Conservation (phyloP, 129 eudicot genomes). For the Arctium minus region DNA sequence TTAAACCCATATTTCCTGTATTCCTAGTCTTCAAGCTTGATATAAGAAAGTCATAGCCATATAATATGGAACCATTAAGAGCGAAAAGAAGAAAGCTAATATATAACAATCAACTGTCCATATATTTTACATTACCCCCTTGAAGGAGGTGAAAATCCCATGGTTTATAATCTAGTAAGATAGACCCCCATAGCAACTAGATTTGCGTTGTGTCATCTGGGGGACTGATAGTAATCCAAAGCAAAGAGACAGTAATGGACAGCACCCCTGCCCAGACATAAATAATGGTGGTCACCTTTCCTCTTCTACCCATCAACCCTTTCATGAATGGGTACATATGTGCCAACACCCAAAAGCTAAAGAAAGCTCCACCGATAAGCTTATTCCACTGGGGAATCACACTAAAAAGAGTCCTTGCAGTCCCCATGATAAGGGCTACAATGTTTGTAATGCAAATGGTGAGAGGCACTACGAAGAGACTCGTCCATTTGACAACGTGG, state of each 20-base stretch:
- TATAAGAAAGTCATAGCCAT: not conserved
- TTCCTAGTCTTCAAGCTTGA: not conserved
- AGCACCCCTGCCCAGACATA: slow-evolving; percentile 80
- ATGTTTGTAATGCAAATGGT: slow-evolving; percentile 64
- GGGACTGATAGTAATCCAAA: slow-evolving; percentile 67
- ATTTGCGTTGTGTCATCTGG: slow-evolving; percentile 32
- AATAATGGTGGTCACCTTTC: slow-evolving; percentile 60
- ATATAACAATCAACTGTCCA: slow-evolving; percentile 7
- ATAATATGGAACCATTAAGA: not conserved
- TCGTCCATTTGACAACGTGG: slow-evolving; percentile 66
- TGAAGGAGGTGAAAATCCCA: not conserved
- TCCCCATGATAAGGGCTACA: slow-evolving; percentile 55
- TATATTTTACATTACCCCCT: slow-evolving; percentile 1
- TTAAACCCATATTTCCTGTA: not conserved
- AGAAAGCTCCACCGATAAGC: slow-evolving; percentile 74
- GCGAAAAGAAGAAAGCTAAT: not conserved
- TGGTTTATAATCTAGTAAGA: not conserved
- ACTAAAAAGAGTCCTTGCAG: slow-evolving; percentile 64
- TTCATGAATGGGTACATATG: slow-evolving; percentile 87
- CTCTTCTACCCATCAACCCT: slow-evolving; percentile 88
- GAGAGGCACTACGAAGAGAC: slow-evolving; percentile 67
- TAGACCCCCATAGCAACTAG: not conserved
- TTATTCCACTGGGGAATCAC: slow-evolving; percentile 81
- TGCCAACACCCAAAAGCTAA: slow-evolving; percentile 85
- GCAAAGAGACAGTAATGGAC: slow-evolving; percentile 69